Evolutionary conservation across 352 stramenopile species (phyloP).

Genomic region (Pythium brachiatum): DNA sequence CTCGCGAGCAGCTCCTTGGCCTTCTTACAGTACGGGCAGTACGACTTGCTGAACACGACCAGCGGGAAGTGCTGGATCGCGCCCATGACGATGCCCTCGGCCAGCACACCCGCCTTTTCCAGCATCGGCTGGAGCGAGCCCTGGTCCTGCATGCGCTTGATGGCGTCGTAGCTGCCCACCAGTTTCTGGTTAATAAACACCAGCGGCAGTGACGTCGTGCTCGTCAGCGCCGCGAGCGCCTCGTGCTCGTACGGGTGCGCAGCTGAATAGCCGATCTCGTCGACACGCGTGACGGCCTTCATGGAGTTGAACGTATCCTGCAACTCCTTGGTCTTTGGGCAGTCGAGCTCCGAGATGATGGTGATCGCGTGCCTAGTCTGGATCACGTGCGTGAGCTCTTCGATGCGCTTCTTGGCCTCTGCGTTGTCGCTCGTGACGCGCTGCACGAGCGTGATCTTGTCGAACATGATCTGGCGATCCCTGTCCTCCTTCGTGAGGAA

Average conservation of each 20-base stretch:
- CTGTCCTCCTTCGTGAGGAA: constrained; percentile 70
- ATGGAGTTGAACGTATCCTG: constrained; percentile 82
- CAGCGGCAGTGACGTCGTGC: constrained; percentile 91
- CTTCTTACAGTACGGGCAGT: constrained; percentile 86
- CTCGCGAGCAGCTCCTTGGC: constrained; percentile 64
- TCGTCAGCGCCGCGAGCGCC: constrained; percentile 86
- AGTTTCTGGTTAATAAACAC: constrained; percentile 95
- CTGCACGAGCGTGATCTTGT: constrained; percentile 68
- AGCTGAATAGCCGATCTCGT: constrained; percentile 54
- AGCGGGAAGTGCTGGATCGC: constrained; percentile 66
- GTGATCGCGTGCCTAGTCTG: constrained; percentile 87
- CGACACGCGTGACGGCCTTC: constrained; percentile 49
- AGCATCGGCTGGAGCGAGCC: constrained; percentile 89
- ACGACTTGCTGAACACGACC: constrained; percentile 87
- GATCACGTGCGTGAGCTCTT: constrained; percentile 71
- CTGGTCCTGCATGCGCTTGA: constrained; percentile 78
- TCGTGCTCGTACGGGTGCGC: constrained; percentile 69
- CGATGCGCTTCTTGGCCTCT: constrained; percentile 52
- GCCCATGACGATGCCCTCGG: constrained; percentile 70
- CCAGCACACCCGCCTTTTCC: constrained; percentile 60
- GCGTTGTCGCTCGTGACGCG: constrained; percentile 56
- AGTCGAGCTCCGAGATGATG: constrained; percentile 94
- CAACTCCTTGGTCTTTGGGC: constrained; percentile 88
- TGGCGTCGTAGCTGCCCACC: constrained; percentile 92
- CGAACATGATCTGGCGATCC: constrained; percentile 62